phyloP scores from a whole-genome alignment of 2,329 filamentous ascomycete genomes.

The Microdochium paspali region DNA sequence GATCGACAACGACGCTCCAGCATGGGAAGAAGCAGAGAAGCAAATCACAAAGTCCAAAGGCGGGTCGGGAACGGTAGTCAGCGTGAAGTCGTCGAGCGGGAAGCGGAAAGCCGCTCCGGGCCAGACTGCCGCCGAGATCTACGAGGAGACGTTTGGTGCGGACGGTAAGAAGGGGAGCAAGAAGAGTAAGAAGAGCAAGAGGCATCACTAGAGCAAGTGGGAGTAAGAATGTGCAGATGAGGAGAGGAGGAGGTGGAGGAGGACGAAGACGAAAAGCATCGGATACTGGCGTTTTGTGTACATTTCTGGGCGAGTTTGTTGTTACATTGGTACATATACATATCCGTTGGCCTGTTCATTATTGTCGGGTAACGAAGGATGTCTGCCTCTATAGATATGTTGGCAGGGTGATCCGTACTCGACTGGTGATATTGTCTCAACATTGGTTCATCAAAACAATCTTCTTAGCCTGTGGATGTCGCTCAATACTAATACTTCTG shows the following conservation, averaged over 20 bases:
- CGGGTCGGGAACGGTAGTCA: conserved; percentile 58
- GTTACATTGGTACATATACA: too few species aligned
- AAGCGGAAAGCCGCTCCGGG: conserved; percentile 60
- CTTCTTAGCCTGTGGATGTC: too few species aligned
- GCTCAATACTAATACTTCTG: too few species aligned
- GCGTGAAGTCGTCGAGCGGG: conserved; percentile 62
- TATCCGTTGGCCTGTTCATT: too few species aligned
- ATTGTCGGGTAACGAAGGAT: too few species aligned
- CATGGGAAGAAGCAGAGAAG: conserved; percentile 65
- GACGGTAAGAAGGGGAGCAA: conserved; percentile 36
- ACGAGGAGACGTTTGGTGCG: conserved; percentile 48
- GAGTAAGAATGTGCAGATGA: not conserved
- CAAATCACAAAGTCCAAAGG: conserved; percentile 53
- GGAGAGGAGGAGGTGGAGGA: not conserved
- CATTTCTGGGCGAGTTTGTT: too few species aligned
- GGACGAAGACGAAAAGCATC: not conserved
- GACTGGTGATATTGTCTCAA: too few species aligned
- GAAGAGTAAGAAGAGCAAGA: conserved; percentile 48
- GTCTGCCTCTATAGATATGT: too few species aligned
- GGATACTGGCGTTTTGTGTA: too few species aligned
- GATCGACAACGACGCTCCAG: conserved; percentile 51
- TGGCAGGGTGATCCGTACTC: too few species aligned
- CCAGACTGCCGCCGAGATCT: conserved; percentile 49
- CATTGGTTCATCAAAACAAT: too few species aligned
- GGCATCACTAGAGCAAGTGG: conserved; percentile 15